phyloP scores from a whole-genome alignment of 176 grass and related monocot genomes.

The Rhynchospora tenuis region DNA sequence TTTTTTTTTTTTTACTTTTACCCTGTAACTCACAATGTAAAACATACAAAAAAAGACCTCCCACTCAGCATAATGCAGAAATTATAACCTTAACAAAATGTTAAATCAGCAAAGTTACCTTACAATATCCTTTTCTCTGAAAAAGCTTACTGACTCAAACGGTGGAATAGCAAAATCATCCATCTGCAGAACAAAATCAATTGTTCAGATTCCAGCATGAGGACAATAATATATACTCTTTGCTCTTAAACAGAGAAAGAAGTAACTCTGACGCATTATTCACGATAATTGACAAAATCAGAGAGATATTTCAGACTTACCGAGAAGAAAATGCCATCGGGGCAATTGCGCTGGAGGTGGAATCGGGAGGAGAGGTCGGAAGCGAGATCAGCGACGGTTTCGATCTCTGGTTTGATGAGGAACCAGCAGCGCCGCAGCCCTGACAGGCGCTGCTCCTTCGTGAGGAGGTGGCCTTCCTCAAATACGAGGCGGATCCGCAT shows the following conservation, averaged over 20 bases:
- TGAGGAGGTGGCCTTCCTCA: conserved; percentile 42
- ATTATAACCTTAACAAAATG: neutral
- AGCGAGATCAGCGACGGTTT: conserved; percentile 54
- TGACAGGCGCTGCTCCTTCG: conserved; percentile 31
- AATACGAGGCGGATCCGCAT: conserved; percentile 61
- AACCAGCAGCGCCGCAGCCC: conserved; percentile 76
- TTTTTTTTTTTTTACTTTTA: neutral
- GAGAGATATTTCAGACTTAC: conserved; percentile 4
- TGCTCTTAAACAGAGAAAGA: neutral
- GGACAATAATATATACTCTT: neutral
- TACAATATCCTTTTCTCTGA: conserved; percentile 74
- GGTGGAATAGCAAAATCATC: conserved; percentile 65
- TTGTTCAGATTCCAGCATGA: neutral
- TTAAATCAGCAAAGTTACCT: conserved; percentile 39
- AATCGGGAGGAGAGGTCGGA: conserved; percentile 38
- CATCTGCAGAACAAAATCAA: conserved; percentile 54
- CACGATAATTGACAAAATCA: neutral
- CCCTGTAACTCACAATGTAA: neutral
- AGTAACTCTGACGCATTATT: neutral
- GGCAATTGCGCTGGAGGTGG: conserved; percentile 40
- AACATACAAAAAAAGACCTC: conserved; percentile 17
- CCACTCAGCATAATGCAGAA: neutral
- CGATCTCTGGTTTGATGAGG: conserved; percentile 45
- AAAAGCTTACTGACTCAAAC: conserved; percentile 62
- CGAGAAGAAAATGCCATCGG: conserved; percentile 40